Conservation (phyloP, 2,329 filamentous ascomycete species). For the Penicillium sp. region DNA sequence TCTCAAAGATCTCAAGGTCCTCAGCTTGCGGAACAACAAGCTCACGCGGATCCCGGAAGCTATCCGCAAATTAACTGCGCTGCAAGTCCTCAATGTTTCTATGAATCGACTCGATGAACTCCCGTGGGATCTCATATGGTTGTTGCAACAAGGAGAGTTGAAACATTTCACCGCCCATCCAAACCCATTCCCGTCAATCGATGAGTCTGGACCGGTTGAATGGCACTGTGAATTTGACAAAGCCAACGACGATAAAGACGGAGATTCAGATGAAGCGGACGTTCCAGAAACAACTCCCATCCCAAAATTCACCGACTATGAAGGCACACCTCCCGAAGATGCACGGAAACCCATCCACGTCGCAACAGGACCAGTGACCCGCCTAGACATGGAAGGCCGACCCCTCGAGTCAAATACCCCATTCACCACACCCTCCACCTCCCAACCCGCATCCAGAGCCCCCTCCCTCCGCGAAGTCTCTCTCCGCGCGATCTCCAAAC, state of each 20-base stretch:
- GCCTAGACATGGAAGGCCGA: conserved; percentile 45
- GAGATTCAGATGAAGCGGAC: conserved; percentile 10
- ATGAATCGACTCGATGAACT: conserved; percentile 51
- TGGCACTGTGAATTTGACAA: conserved; percentile 37
- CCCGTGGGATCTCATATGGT: conserved; percentile 53
- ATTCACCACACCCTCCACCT: conserved; percentile 10
- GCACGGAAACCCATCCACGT: conserved; percentile 46
- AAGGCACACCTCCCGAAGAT: conserved; percentile 36
- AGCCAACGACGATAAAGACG: background rate
- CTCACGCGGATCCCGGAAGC: conserved; percentile 49
- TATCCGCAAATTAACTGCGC: conserved; percentile 48
- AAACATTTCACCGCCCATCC: conserved; percentile 48
- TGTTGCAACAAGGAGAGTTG: conserved; percentile 47
- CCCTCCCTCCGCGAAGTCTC: conserved; percentile 53
- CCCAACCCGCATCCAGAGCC: conserved; percentile 27
- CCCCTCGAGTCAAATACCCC: conserved; percentile 22
- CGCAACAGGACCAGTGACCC: conserved; percentile 41
- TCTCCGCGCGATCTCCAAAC: conserved; percentile 47
- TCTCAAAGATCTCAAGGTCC: conserved; percentile 48
- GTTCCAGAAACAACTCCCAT: background rate
- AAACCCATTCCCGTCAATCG: conserved; percentile 47
- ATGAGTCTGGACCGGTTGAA: conserved; percentile 38
- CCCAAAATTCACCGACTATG: conserved; percentile 31
- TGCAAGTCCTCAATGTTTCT: conserved; percentile 54
- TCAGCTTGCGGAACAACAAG: conserved; percentile 56